These are phyloP conservation scores for Cafeteria roenbergensis DNA, from an alignment of 108 stramenopile species.

Conservation along the genomic window DNA sequence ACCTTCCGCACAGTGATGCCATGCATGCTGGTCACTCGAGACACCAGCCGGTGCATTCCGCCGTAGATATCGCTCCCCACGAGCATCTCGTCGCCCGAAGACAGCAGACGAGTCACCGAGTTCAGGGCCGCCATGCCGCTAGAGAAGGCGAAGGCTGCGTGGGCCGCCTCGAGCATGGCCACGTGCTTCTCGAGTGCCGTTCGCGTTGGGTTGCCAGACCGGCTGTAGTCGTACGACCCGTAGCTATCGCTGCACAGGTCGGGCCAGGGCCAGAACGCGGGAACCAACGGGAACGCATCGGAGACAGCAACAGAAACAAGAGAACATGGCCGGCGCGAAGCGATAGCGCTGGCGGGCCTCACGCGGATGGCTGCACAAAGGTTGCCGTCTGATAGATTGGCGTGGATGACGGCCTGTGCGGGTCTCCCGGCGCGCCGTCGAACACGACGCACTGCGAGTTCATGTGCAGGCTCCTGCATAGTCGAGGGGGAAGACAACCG, in stretches of 20 bases:
- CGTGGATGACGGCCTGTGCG: slow-evolving; percentile 16
- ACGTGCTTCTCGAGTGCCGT: slow-evolving; percentile 18
- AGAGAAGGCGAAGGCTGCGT: slow-evolving; percentile 13
- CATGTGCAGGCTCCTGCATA: too few relatives aligned
- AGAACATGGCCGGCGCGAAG: too few relatives aligned
- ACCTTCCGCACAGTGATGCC: slow-evolving; percentile 6
- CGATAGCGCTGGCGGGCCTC: too few relatives aligned
- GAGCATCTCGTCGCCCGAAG: slow-evolving; percentile 17
- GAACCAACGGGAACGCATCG: too few relatives aligned
- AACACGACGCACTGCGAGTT: slow-evolving; percentile 2
- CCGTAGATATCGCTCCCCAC: slow-evolving; percentile 22
- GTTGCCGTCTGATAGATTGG: slow-evolving; percentile 28
- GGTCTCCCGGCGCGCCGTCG: slow-evolving; percentile 10
- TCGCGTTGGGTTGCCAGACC: slow-evolving; percentile 26
- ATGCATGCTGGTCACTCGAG: not conserved
- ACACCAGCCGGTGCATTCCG: slow-evolving; percentile 16
- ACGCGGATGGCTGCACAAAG: slow-evolving; percentile 14
- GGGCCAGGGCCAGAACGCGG: too few relatives aligned
- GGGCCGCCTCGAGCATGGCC: slow-evolving; percentile 17
- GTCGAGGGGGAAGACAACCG: too few relatives aligned
- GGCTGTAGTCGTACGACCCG: slow-evolving; percentile 11
- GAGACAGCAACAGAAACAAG: too few relatives aligned
- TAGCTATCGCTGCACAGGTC: too few relatives aligned
- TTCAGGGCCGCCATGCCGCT: slow-evolving; percentile 28
- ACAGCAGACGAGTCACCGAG: slow-evolving; percentile 13